Conservation (phyloP, 768 basidiomycete species). For the Sarcodon sp. region DNA sequence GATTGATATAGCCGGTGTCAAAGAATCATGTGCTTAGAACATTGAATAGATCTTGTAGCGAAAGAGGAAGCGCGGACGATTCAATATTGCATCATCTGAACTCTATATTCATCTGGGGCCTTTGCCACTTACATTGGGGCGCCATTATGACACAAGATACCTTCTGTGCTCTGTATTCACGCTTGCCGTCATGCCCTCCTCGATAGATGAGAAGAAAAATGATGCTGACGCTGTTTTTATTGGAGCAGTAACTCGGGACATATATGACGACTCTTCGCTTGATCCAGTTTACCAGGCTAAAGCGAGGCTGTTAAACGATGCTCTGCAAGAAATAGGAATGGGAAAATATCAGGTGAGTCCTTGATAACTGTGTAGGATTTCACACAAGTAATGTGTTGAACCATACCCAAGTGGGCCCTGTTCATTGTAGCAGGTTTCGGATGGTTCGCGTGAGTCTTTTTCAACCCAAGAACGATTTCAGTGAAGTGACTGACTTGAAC, state of each 20-base stretch:
- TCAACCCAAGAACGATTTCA: not conserved
- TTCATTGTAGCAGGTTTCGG: constrained; percentile 63
- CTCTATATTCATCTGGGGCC: constrained; percentile 8
- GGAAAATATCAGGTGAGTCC: constrained; percentile 36
- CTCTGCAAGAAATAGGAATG: constrained; percentile 43
- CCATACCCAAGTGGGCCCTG: constrained; percentile 34
- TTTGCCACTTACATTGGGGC: no score
- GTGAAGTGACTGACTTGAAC: not conserved
- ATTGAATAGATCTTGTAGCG: no score
- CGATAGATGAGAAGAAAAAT: no score
- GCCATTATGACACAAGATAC: no score
- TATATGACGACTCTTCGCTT: not conserved
- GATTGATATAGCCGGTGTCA: not conserved
- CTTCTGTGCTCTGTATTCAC: no score
- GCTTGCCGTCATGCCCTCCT: no score
- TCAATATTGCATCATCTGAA: not conserved
- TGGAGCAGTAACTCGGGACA: no score
- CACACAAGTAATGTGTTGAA: not conserved
- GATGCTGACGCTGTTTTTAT: no score
- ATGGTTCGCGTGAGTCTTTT: constrained; percentile 50
- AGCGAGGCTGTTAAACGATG: constrained; percentile 30
- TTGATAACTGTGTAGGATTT: not conserved
- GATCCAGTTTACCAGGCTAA: constrained; percentile 39
- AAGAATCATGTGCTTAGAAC: no score
- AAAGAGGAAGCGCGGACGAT: not conserved